These are phyloP conservation scores for Baudoinia panamericana DNA, from an alignment of 495 filamentous ascomycete species.

Conservation along the genomic window DNA sequence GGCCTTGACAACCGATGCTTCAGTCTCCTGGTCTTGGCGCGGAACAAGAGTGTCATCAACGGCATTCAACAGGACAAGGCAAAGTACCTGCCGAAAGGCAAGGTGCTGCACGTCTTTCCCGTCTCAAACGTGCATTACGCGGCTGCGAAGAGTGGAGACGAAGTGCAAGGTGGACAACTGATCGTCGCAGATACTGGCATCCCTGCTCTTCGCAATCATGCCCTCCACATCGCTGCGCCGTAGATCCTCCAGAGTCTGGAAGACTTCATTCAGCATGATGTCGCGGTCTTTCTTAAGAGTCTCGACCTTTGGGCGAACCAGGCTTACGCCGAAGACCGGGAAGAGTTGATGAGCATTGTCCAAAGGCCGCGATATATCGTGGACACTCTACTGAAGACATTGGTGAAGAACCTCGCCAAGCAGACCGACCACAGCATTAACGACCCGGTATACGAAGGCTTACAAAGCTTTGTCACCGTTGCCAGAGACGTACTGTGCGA, in stretches of 20 bases:
- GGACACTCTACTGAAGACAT: background rate
- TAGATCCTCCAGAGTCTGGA: conserved; percentile 2
- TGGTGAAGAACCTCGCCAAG: background rate
- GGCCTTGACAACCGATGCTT: conserved; percentile 1
- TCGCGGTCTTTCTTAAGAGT: conserved; percentile 8
- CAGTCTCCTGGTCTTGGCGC: conserved; percentile 6
- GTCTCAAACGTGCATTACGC: conserved; percentile 16
- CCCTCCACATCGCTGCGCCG: conserved; percentile 7
- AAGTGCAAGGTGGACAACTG: background rate
- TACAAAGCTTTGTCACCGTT: no score
- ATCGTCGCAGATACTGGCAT: background rate
- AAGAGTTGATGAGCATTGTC: conserved; percentile 1
- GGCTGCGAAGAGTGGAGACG: background rate
- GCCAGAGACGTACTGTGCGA: background rate
- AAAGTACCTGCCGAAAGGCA: conserved; percentile 1
- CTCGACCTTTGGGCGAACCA: conserved; percentile 7
- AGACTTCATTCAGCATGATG: background rate
- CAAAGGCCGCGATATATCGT: background rate
- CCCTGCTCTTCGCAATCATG: conserved; percentile 7
- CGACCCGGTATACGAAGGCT: background rate
- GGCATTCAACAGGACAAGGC: background rate
- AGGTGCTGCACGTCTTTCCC: conserved; percentile 3
- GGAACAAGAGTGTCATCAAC: conserved; percentile 3
- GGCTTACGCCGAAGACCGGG: background rate
- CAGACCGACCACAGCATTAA: background rate